Evolutionary conservation across 2,329 filamentous ascomycete genomes (phyloP).

Genomic region (Colletotrichum acutatum): DNA sequence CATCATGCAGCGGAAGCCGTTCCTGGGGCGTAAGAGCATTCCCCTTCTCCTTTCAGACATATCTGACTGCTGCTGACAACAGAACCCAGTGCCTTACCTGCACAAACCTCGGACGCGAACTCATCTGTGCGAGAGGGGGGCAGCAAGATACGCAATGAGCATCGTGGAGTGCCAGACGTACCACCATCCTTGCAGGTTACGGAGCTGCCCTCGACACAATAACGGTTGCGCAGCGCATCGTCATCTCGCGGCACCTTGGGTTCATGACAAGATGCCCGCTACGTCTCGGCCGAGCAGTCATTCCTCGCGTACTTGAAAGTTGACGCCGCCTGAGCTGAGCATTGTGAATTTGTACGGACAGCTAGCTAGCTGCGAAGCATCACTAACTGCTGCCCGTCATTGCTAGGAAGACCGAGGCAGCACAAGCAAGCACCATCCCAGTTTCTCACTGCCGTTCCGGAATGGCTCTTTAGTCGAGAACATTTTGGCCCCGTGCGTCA

Average conservation of each 20-base stretch:
- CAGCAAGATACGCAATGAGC: slow-evolving; percentile 19
- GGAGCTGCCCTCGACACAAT: slow-evolving; percentile 23
- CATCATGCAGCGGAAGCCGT: slow-evolving; percentile 13
- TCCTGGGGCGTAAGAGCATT: background rate
- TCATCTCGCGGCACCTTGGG: slow-evolving; percentile 20
- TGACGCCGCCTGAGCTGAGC: background rate
- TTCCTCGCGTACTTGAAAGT: background rate
- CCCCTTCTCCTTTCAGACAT: slow-evolving; percentile 24
- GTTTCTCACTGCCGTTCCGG: slow-evolving; percentile 11
- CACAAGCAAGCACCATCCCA: slow-evolving; percentile 15
- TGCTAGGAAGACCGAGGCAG: slow-evolving; percentile 16
- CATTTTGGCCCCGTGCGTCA: slow-evolving; percentile 23
- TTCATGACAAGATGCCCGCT: slow-evolving; percentile 7
- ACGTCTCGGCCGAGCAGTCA: slow-evolving; percentile 31
- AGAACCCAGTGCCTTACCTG: background rate
- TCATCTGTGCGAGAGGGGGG: slow-evolving; percentile 18
- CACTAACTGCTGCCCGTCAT: slow-evolving; percentile 26
- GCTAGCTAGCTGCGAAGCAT: slow-evolving; percentile 22
- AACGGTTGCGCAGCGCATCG: slow-evolving; percentile 26
- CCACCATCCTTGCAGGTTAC: slow-evolving; percentile 20
- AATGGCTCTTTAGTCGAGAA: slow-evolving; percentile 17
- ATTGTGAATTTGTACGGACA: slow-evolving; percentile 5
- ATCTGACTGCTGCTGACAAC: slow-evolving; percentile 29
- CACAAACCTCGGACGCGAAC: slow-evolving; percentile 9
- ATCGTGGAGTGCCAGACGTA: slow-evolving; percentile 9